Percentiles rank a stretch among this genome's conserved stretches.
phyloP scores from a whole-genome alignment of 2,329 filamentous ascomycete genomes.

The Fusarium tjaetaba region DNA sequence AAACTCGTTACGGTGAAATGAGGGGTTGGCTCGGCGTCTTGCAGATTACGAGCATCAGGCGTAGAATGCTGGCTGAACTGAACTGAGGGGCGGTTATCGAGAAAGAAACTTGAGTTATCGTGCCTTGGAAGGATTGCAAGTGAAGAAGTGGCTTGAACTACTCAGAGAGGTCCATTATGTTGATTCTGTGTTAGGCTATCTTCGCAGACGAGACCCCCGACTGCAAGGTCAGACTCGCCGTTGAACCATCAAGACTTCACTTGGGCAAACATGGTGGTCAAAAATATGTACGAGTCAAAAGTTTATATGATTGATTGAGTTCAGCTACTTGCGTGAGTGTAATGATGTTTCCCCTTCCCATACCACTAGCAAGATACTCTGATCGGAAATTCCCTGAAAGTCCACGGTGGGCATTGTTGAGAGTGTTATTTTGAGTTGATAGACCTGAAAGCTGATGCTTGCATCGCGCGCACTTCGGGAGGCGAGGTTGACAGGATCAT shows the following conservation, averaged over 20 bases:
- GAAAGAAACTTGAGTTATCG: accelerated
- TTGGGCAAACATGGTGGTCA: background rate
- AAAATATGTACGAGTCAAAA: background rate
- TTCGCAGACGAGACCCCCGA: background rate
- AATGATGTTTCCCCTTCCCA: background rate
- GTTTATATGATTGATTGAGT: background rate
- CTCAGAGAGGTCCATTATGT: background rate
- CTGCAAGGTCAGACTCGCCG: background rate
- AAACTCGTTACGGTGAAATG: background rate
- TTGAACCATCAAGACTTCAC: background rate
- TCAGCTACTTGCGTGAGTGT: background rate
- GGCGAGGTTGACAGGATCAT: background rate
- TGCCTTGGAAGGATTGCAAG: background rate
- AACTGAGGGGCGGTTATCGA: background rate
- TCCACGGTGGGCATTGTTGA: background rate
- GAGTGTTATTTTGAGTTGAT: background rate
- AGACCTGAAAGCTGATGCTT: background rate
- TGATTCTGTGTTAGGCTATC: background rate
- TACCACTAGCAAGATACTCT: background rate
- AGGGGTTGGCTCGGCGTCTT: too few relatives aligned
- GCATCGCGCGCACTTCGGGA: background rate
- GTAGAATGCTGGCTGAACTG: background rate
- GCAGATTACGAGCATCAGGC: background rate
- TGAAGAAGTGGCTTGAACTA: background rate
- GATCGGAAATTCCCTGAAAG: background rate